These are phyloP conservation scores for Phylloporus sp. DNA, from an alignment of 768 basidiomycete species.

Conservation along the genomic window DNA sequence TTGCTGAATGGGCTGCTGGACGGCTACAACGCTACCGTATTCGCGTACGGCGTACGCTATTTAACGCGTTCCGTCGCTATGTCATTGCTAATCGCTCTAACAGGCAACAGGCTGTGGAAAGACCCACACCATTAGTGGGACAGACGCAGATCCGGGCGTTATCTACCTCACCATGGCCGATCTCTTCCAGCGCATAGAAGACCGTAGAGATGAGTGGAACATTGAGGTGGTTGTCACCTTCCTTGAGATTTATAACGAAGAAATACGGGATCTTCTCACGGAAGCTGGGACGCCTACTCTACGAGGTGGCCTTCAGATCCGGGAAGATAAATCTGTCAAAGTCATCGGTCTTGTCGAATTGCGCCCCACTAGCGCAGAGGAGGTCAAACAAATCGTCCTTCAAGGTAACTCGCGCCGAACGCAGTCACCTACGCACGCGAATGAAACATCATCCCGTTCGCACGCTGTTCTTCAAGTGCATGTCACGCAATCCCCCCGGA, in stretches of 20 bases:
- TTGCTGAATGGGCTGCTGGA: constrained; percentile 81
- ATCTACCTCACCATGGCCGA: constrained; percentile 98
- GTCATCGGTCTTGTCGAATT: constrained; percentile 83
- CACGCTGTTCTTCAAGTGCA: constrained; percentile 98
- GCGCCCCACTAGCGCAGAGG: constrained; percentile 75
- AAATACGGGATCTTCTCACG: constrained; percentile 89
- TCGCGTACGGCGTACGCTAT: constrained; percentile 90
- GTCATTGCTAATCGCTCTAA: constrained; percentile 11
- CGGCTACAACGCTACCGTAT: constrained; percentile 95
- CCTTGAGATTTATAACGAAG: constrained; percentile 98
- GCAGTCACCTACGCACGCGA: constrained; percentile 93
- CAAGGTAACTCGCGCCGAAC: constrained; percentile 85
- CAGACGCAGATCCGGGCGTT: constrained; percentile 80
- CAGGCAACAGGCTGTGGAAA: constrained; percentile 99
- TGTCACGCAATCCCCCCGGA: constrained; percentile 80
- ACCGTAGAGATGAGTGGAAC: constrained; percentile 78
- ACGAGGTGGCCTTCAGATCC: constrained; percentile 84
- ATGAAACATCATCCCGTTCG: constrained; percentile 93
- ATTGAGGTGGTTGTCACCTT: constrained; percentile 90
- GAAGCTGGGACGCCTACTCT: constrained; percentile 59
- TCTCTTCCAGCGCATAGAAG: constrained; percentile 89
- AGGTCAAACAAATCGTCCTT: constrained; percentile 91
- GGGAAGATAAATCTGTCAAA: constrained; percentile 92
- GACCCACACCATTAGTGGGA: constrained; percentile 97
- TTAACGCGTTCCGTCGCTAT: neutral